Conservation (phyloP, 2,329 filamentous ascomycete genomes). For the Alternaria brassicae region DNA sequence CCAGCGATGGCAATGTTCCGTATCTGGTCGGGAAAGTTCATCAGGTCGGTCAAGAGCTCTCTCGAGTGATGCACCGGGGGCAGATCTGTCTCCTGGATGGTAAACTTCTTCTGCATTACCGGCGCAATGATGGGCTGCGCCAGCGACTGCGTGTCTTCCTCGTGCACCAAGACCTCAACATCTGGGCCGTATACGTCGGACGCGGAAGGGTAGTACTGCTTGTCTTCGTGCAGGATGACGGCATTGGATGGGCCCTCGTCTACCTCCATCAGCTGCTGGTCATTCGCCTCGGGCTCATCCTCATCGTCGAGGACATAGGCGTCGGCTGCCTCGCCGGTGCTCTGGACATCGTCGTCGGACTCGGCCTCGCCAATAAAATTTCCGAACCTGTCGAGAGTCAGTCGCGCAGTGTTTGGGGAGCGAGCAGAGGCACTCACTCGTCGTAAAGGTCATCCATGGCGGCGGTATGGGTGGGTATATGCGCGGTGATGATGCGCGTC, state of each 20-base stretch:
- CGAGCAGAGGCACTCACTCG: constrained; percentile 65
- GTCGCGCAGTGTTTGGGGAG: constrained; percentile 5
- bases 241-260: constrained; percentile 94
- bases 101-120: constrained; percentile 94
- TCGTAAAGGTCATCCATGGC: constrained; percentile 96
- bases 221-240: constrained; percentile 97
- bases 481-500: constrained; percentile 28
- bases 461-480: constrained; percentile 25
- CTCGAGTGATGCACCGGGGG: constrained; percentile 87
- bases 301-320: constrained; percentile 75
- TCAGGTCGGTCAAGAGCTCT: constrained; percentile 91
- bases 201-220: constrained; percentile 99
- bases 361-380: constrained; percentile 97
- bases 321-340: constrained; percentile 76
- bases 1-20: constrained; percentile 91
- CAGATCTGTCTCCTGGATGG: constrained; percentile 87
- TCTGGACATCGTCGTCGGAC: constrained; percentile 85
- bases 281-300: constrained; percentile 56
- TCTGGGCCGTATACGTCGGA: constrained; percentile 93
- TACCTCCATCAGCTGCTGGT: constrained; percentile 91
- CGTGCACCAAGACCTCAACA: constrained; percentile 94
- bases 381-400: constrained; percentile 72
- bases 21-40: constrained; percentile 95
- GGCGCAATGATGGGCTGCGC: constrained; percentile 93
- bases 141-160: constrained; percentile 94